phyloP scores from a whole-genome alignment of 2,329 filamentous ascomycete species.

The Kalmusia sp. region DNA sequence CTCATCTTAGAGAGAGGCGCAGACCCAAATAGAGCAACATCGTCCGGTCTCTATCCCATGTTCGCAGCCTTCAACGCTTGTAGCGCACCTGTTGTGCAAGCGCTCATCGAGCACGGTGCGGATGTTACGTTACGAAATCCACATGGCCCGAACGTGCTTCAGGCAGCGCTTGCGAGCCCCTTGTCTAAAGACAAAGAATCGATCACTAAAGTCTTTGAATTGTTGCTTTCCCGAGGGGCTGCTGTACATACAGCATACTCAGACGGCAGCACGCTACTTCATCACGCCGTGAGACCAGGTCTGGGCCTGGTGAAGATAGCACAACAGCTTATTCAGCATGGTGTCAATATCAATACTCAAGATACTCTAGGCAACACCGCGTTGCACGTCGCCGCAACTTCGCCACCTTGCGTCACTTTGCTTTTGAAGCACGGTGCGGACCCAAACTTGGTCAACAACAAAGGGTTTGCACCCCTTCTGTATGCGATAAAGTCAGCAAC shows the following conservation, averaged over 20 bases:
- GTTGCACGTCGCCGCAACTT: conserved; percentile 33
- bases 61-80: conserved; percentile 38
- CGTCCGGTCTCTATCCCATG: conserved; percentile 32
- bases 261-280: conserved; percentile 40
- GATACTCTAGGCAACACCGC: conserved; percentile 36
- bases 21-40: conserved; percentile 34
- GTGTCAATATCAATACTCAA: conserved; percentile 27
- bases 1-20: conserved; percentile 40
- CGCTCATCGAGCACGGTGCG: conserved; percentile 35
- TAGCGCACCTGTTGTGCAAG: conserved; percentile 29
- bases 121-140: conserved; percentile 33
- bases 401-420: conserved; percentile 29
- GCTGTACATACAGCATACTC: conserved; percentile 28
- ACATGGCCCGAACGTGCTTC: conserved; percentile 32
- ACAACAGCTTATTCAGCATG: conserved; percentile 29
- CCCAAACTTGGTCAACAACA: conserved; percentile 21
- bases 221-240: conserved; percentile 33
- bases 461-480: conserved; percentile 32
- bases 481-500: conserved; percentile 16
- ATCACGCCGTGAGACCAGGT: conserved; percentile 29
- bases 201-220: conserved; percentile 27
- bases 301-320: conserved; percentile 26
- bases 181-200: conserved; percentile 32
- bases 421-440: conserved; percentile 33
- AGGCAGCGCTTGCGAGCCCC: conserved; percentile 32